These are phyloP conservation scores for Pyracantha coccinea DNA, from an alignment of 331 rosid species.

Conservation along the genomic window DNA sequence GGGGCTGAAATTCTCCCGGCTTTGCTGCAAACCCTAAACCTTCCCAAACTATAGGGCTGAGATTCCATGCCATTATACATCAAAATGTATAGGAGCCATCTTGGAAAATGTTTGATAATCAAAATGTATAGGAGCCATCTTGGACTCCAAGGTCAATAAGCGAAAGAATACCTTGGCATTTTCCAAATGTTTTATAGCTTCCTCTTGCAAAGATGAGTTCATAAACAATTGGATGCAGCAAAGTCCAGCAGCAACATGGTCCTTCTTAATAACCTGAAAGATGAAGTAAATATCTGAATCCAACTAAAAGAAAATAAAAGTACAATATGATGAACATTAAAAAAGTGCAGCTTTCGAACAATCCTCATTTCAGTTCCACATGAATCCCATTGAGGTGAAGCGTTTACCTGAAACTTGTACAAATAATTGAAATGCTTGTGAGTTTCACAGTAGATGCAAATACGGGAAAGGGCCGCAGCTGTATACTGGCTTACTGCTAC, in stretches of 20 bases:
- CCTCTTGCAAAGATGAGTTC: conserved; percentile 81
- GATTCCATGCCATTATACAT: not conserved
- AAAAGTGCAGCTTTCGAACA: not conserved
- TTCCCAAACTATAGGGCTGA: not conserved
- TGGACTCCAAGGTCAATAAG: not conserved
- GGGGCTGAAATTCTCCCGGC: not conserved
- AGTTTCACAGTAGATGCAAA: conserved; percentile 78
- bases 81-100: not conserved
- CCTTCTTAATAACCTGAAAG: conserved; percentile 77
- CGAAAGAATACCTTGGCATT: conserved; percentile 67
- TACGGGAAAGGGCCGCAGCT: conserved; percentile 67
- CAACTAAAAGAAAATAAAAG: not conserved
- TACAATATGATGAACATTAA: not conserved
- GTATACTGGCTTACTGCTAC: conserved; percentile 54
- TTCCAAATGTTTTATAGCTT: conserved; percentile 91
- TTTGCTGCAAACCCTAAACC: not conserved
- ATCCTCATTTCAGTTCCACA: not conserved
- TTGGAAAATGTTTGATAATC: too few species aligned
- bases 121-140: not conserved
- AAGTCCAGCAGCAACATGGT: conserved; percentile 95
- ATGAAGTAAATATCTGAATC: not conserved
- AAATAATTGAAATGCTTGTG: conserved; percentile 87
- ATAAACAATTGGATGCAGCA: conserved; percentile 96
- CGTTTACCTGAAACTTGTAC: conserved; percentile 75
- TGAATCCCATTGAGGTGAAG: not conserved